A percentile compares a stretch with the other conserved stretches of the same genome.
These are phyloP conservation scores for Hyphodiscus hymeniophilus DNA, from an alignment of 495 filamentous ascomycete genomes.

Conservation along the genomic window DNA sequence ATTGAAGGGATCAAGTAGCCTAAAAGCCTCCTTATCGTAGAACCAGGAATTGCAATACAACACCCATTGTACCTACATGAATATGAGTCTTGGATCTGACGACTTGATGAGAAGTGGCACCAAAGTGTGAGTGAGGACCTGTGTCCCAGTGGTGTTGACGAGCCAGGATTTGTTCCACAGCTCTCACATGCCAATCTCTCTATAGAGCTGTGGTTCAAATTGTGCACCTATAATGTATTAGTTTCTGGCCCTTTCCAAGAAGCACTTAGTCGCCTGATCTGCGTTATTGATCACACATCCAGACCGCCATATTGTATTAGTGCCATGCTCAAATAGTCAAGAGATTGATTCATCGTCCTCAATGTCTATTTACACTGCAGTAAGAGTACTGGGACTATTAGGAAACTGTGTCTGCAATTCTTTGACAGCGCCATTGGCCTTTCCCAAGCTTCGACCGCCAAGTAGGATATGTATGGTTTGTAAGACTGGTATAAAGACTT, in stretches of 20 bases:
- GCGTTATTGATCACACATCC: constrained; percentile 57
- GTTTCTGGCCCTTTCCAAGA: not conserved
- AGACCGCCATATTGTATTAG: constrained; percentile 29
- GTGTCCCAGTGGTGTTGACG: constrained; percentile 44
- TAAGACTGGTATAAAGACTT: constrained; percentile 33
- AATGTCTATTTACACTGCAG: constrained; percentile 39
- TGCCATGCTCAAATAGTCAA: constrained; percentile 27
- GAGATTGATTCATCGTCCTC: constrained; percentile 36
- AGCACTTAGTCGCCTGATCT: constrained; percentile 33
- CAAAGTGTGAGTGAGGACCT: constrained; percentile 38
- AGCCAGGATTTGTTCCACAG: constrained; percentile 47
- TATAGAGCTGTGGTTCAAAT: constrained; percentile 5
- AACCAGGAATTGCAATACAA: too few species aligned
- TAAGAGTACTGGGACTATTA: constrained; percentile 26
- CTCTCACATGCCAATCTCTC: constrained; percentile 9
- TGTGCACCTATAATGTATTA: constrained; percentile 5
- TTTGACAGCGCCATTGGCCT: constrained; percentile 36
- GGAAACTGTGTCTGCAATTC: constrained; percentile 30
- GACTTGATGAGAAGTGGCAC: constrained; percentile 38
- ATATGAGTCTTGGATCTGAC: constrained; percentile 37
- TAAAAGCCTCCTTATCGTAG: not conserved
- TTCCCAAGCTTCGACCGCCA: constrained; percentile 34
- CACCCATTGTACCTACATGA: too few species aligned
- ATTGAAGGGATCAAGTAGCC: not conserved
- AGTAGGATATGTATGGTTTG: constrained; percentile 40